Evolutionary conservation across 2,329 filamentous ascomycete genomes (phyloP), one percentile per base, ranked within the genome.

Genomic region (Hortaea werneckii): DNA sequence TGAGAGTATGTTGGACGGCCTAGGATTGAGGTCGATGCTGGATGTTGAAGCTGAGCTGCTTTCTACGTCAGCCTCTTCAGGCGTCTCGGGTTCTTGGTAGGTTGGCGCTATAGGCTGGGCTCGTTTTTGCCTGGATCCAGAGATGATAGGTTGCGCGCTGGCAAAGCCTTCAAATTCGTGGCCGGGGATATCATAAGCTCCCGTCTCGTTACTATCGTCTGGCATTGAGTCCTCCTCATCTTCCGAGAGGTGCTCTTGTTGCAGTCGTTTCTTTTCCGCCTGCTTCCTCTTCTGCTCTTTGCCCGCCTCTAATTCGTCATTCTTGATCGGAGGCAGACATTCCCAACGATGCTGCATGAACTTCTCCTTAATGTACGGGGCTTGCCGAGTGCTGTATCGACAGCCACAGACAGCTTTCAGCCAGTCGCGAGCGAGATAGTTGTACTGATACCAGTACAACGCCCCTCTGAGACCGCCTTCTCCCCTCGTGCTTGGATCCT

Each of bases 371-470:
- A 20, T 35, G 39, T 6, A 8, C 3, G 9, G 5, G 26, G 32
- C 32, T 35, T 35, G 32, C 32, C n/a, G 8, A 35, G 32, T 35
- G 9, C 8, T 9, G 28, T 48, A 49, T 20, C 44, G 42, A 38
- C 53, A 55, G 46, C 50, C 50, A 40, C 53, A 54, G 26, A 40
- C 20, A 13, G 20, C 37, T 13, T 12, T 40, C 9, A 40, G 37
- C 37, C n/a, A 40, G 20, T 47, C 45, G 26, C 32, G 29, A 10
- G 48, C 53, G 12, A 51, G 50, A 29, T 45, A 41, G 32, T 48
- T 46, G 42, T 51, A 40, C 40, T 46, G 32, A 8, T 40, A 12
- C 44, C 32, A 35, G 9, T 9, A 9, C 32, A 35, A 4, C 32
- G 8, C 32, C 45, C 20, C 37, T 20, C 20, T 20, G 20, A 20